phyloP scores from a whole-genome alignment of 2,329 filamentous ascomycete genomes.

The Teratosphaeria nubilosa region DNA sequence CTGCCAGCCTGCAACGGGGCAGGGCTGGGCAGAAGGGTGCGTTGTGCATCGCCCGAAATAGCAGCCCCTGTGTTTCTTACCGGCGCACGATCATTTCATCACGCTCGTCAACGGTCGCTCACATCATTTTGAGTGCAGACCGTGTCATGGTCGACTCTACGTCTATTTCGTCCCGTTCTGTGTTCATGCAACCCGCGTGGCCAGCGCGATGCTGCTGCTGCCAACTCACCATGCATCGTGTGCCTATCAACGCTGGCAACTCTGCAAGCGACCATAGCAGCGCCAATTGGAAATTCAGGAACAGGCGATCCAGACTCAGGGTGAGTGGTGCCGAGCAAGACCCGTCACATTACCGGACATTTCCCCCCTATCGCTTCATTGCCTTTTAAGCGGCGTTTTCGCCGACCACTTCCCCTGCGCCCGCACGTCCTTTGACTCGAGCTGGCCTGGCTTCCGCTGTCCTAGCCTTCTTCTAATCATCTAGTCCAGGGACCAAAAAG shows the following conservation, averaged over 20 bases:
- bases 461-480: conserved; percentile 1
- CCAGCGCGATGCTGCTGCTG: background rate
- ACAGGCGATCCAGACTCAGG: background rate
- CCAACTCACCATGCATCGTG: background rate
- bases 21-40: background rate
- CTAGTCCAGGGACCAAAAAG: background rate
- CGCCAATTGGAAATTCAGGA: background rate
- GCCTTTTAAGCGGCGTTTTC: background rate
- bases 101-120: background rate
- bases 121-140: background rate
- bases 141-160: background rate
- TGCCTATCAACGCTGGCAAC: background rate
- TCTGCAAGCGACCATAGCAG: conserved; percentile 3
- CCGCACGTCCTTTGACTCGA: background rate
- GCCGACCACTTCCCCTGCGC: conserved; percentile 2
- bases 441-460: background rate
- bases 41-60: background rate
- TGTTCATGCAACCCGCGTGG: background rate
- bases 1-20: background rate
- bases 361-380: conserved; percentile 5
- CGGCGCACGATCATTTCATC: background rate
- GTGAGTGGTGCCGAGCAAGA: conserved; percentile 3
- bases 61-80: background rate
- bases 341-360: conserved; percentile 4
- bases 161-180: background rate